Percentiles rank a stretch among this genome's conserved stretches.
Evolutionary conservation across 1,139 yeast species (phyloP).

Genomic region (Saccharomyces uvarum): DNA sequence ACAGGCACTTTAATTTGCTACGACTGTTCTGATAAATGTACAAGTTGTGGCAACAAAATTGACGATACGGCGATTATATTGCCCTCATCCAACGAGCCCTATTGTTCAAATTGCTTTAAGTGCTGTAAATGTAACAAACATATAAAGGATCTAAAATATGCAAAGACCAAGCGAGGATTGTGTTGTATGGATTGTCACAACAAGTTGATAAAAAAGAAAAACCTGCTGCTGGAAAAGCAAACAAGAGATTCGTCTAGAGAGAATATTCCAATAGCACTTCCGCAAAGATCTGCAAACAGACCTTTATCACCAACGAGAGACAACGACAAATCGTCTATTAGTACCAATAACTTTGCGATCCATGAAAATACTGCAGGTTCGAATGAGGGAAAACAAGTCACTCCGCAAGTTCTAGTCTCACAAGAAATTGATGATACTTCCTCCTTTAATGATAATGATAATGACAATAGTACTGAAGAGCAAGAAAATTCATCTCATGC

Average conservation of each 20-base stretch:
- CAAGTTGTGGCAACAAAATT: conserved; percentile 76
- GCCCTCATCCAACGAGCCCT: conserved; percentile 87
- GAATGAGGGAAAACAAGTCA: background rate
- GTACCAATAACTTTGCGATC: background rate
- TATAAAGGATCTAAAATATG: conserved; percentile 84
- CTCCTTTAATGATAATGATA: background rate
- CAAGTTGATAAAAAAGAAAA: conserved; percentile 32
- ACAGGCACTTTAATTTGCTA: conserved; percentile 86
- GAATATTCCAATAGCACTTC: conserved; percentile 1
- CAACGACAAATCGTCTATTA: background rate
- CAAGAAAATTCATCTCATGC: conserved; percentile 8
- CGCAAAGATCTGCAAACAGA: conserved; percentile 7
- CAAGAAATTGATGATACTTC: conserved; percentile 3
- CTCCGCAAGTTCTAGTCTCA: background rate
- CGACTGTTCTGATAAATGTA: conserved; percentile 82
- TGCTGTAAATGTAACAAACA: conserved; percentile 82
- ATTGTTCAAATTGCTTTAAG: conserved; percentile 82
- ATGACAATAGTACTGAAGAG: background rate
- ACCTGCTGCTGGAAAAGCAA: conserved; percentile 1
- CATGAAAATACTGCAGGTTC: background rate
- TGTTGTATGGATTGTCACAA: conserved; percentile 94
- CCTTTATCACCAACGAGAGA: conserved; percentile 3
- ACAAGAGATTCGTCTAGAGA: background rate
- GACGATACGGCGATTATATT: conserved; percentile 75
- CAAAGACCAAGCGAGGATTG: conserved; percentile 85